phyloP scores from a whole-genome alignment of 1,284 basidiomycete genomes.

The Moniliophthora roreri region DNA sequence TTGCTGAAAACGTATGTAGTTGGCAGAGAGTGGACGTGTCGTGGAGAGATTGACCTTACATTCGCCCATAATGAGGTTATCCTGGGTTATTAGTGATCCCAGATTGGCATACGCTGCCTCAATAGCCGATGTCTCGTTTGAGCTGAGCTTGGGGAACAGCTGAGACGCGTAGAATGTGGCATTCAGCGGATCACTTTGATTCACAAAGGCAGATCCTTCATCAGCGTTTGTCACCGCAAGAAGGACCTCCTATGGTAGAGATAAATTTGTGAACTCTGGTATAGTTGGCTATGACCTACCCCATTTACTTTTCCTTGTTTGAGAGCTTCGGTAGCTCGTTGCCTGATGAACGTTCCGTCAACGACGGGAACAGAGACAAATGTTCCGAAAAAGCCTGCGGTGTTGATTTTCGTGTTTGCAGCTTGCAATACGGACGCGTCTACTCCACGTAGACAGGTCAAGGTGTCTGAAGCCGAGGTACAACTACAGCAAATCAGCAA shows the following conservation, averaged over 20 bases:
- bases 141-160: constrained; percentile 21
- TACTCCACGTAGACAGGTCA: constrained; percentile 20
- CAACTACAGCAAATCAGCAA: too few relatives aligned
- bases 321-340: constrained; percentile 30
- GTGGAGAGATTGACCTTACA: constrained; percentile 20
- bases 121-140: constrained; percentile 2
- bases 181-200: constrained; percentile 7
- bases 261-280: constrained; percentile 14
- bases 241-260: constrained; percentile 9
- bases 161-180: constrained; percentile 10
- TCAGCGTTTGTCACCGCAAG: constrained; percentile 13
- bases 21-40: background rate
- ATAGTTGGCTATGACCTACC: constrained; percentile 17
- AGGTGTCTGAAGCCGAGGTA: too few relatives aligned
- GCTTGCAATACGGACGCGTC: constrained; percentile 22
- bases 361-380: constrained; percentile 35
- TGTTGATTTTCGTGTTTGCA: constrained; percentile 25
- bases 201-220: constrained; percentile 20
- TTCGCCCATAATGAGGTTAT: constrained; percentile 29
- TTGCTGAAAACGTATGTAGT: constrained; percentile 11
- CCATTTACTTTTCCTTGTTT: constrained; percentile 24
- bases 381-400: constrained; percentile 26
- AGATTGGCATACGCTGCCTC: constrained; percentile 9
- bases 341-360: constrained; percentile 33
- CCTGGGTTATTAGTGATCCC: constrained; percentile 6